phyloP scores from a whole-genome alignment of 441 rosid species.

The Erodium moschatum region DNA sequence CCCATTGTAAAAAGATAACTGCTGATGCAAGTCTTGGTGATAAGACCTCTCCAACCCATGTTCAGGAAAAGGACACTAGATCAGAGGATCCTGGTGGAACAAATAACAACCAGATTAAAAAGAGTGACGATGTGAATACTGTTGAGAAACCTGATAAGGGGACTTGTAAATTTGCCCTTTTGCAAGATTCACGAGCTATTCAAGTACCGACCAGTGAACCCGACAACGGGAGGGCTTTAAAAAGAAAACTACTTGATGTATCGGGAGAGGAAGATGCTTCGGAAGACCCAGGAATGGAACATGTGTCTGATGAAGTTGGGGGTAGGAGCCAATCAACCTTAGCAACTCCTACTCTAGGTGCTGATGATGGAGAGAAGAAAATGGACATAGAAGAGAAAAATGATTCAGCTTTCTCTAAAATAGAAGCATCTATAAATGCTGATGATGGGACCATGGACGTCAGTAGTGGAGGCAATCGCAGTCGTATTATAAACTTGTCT shows the following conservation, averaged over 20 bases:
- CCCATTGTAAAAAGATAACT: slow-evolving; percentile 19
- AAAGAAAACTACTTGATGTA: slow-evolving; percentile 22
- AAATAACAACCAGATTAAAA: slow-evolving; percentile 18
- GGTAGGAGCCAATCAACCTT: slow-evolving; percentile 30
- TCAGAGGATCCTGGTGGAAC: slow-evolving; percentile 27
- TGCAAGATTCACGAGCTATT: slow-evolving; percentile 26
- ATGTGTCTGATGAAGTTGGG: slow-evolving; percentile 26
- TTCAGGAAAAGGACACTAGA: slow-evolving; percentile 26
- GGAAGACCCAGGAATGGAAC: slow-evolving; percentile 26
- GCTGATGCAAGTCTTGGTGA: slow-evolving; percentile 1
- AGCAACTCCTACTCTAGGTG: slow-evolving; percentile 25
- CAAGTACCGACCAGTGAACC: slow-evolving; percentile 25
- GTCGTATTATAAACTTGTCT: slow-evolving; percentile 55
- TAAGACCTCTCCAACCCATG: slow-evolving; percentile 24
- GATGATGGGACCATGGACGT: slow-evolving; percentile 39
- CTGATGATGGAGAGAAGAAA: slow-evolving; percentile 27
- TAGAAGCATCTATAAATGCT: slow-evolving; percentile 31
- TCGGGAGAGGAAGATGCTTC: slow-evolving; percentile 26
- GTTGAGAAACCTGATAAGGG: slow-evolving; percentile 19
- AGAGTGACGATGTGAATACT: slow-evolving; percentile 19
- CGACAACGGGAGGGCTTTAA: slow-evolving; percentile 23
- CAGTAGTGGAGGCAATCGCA: slow-evolving; percentile 39
- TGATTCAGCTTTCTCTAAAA: slow-evolving; percentile 30
- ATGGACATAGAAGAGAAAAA: slow-evolving; percentile 30
- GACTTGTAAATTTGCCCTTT: slow-evolving; percentile 22